A percentile compares a stretch with the other conserved stretches of the same genome.
Evolutionary conservation across 169 alveolate genomes (phyloP).

Genomic region (Babesia ovis): DNA sequence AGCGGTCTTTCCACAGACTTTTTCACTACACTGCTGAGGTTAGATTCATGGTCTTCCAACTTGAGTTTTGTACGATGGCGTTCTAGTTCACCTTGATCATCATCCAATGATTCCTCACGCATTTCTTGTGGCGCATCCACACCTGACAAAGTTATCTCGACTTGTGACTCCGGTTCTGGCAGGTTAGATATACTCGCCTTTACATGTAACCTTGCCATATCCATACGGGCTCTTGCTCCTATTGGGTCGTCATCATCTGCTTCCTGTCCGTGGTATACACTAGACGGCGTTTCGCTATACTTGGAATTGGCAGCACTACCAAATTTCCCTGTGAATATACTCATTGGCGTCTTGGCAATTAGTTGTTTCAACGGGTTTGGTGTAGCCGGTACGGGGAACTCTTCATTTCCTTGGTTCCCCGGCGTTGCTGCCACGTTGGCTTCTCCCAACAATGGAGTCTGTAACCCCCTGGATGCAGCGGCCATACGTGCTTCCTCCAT

Average conservation of each 20-base stretch:
- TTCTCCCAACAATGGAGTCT: constrained; percentile 70
- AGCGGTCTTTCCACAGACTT: constrained; percentile 45
- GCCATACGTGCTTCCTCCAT: constrained; percentile 73
- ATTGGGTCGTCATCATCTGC: constrained; percentile 53
- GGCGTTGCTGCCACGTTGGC: constrained; percentile 32
- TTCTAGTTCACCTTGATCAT: constrained; percentile 60
- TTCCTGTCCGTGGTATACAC: neutral
- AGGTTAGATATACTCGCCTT: constrained; percentile 74
- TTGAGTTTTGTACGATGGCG: neutral
- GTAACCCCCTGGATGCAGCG: constrained; percentile 58
- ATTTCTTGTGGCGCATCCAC: constrained; percentile 21
- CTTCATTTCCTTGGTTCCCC: neutral
- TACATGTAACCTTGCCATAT: constrained; percentile 76
- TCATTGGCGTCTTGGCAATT: constrained; percentile 55
- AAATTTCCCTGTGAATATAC: constrained; percentile 47
- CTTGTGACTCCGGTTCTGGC: constrained; percentile 70
- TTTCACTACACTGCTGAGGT: constrained; percentile 27
- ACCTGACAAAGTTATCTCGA: constrained; percentile 65
- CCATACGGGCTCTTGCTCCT: constrained; percentile 73
- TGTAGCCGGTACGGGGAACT: constrained; percentile 53
- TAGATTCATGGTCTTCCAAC: constrained; percentile 4
- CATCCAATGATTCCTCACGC: constrained; percentile 5
- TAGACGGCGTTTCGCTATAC: constrained; percentile 45
- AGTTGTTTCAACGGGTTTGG: constrained; percentile 61
- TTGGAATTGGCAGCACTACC: constrained; percentile 34